Conservation (phyloP, 2,329 filamentous ascomycete species). For the Aureobasidium zeae region DNA sequence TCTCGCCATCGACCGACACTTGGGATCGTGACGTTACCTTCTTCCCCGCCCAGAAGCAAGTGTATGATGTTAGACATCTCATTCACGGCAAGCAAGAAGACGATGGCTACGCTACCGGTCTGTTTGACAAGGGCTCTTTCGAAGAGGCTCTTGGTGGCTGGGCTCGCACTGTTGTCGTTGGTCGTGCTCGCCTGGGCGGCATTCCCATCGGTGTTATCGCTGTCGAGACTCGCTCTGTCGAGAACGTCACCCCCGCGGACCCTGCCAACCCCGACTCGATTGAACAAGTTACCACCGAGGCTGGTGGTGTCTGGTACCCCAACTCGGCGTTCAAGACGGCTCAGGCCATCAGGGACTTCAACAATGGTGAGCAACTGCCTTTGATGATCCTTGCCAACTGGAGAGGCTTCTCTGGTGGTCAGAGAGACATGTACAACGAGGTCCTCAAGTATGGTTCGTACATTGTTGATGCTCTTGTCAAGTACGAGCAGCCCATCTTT, state of each 20-base stretch:
- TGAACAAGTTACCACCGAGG: slow-evolving; percentile 88
- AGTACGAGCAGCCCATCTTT: slow-evolving; percentile 97
- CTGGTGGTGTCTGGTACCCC: slow-evolving; percentile 98
- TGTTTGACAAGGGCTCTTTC: slow-evolving; percentile 96
- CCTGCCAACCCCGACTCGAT: slow-evolving; percentile 97
- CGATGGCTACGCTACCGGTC: slow-evolving; percentile 75
- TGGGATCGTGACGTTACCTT: slow-evolving; percentile 93
- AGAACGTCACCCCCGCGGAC: slow-evolving; percentile 94
- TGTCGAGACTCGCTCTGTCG: slow-evolving; percentile 89
- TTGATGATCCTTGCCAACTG: slow-evolving; percentile 99
- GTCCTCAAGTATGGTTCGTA: slow-evolving; percentile 98
- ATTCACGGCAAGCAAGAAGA: slow-evolving; percentile 81
- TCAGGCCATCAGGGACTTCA: slow-evolving; percentile 98
- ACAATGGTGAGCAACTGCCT: slow-evolving; percentile 94
- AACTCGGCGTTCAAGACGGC: slow-evolving; percentile 99
- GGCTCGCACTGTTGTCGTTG: slow-evolving; percentile 93
- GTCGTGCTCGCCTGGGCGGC: slow-evolving; percentile 89
- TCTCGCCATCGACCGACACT: slow-evolving; percentile 70
- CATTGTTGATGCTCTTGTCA: slow-evolving; percentile 96
- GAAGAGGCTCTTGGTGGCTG: slow-evolving; percentile 93
- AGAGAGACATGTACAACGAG: slow-evolving; percentile 99
- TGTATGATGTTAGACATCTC: slow-evolving; percentile 90
- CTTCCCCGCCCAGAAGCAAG: slow-evolving; percentile 67
- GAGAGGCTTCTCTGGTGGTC: slow-evolving; percentile 99
- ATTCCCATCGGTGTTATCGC: slow-evolving; percentile 98